Base-by-base conservation (phyloP, 2,329 filamentous ascomycete species). In the Bipolaris bicolor region DNA sequence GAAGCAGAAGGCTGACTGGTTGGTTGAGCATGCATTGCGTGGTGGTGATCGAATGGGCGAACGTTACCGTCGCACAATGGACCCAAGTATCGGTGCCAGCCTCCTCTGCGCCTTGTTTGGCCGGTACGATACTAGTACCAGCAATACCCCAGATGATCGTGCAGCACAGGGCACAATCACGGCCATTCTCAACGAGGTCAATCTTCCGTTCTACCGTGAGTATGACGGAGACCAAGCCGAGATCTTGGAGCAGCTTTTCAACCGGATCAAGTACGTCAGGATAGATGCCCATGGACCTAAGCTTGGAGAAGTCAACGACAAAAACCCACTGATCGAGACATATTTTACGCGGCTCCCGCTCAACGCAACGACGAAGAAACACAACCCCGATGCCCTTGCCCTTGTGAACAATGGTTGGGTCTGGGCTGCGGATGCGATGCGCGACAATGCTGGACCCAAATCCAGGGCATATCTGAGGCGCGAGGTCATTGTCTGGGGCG, bases 341-440 rank as follows among this genome's bases (percentile, higher is more conserved):
- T 99, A 99, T 79, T 99, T 99, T 77, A 98, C 95, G 0, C 87
- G 94, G 26, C 82, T 99, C 39, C 91, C 93, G 1, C 75, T 84
- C 29, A 97, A 96, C 67, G 86, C 90, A 10, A 86, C 83, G 10
- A 97, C 95, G 0, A 83, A 87, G 60, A 88, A 91, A 69, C 89
- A 96, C 70, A 88, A 88, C 55, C 83, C 88, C 1, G 88, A 89
- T 55, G 89, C 92, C 41, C 83, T 96, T 44, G 91, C 91, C 2
- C 80, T 99, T 49, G 93, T 89, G 39, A 98, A 98, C 78, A 99
- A 99, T 72, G 95, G 95, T 41, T 99, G 95, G 95, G 93, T 99
- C 7, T 99, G 95, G 95, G 94, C 91, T 57, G 94, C 94, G 5
- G 96, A 98, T 78, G 94, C 95, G 1, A 85, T 98, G 77, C 84